A percentile compares a stretch with the other conserved stretches of the same genome.
Conservation (phyloP, 352 stramenopile species). For the Peronospora destructor region DNA sequence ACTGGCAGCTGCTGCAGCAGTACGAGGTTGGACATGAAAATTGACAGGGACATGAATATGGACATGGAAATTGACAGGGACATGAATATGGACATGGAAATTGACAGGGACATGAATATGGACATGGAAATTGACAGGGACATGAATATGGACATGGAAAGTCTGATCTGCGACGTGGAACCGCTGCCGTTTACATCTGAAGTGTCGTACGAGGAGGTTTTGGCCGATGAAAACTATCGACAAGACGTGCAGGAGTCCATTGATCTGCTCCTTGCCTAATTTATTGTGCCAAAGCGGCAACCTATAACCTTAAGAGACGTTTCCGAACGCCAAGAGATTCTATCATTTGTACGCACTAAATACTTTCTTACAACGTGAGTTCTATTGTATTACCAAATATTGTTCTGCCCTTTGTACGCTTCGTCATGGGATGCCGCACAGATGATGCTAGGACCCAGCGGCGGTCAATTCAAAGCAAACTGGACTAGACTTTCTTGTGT, state of each 20-base stretch:
- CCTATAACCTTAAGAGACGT: slow-evolving; percentile 23
- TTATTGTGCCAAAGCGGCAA: slow-evolving; percentile 27
- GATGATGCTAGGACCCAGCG: background rate
- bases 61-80: slow-evolving; percentile 16
- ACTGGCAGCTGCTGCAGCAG: slow-evolving; percentile 21
- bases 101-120: no score
- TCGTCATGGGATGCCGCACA: no score
- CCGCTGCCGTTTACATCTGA: slow-evolving; percentile 45
- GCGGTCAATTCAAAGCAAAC: no score
- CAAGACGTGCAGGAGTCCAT: slow-evolving; percentile 53
- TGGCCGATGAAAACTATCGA: slow-evolving; percentile 41
- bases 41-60: no score
- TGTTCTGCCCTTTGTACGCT: background rate
- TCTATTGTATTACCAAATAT: background rate
- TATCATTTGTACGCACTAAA: slow-evolving; percentile 24
- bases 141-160: slow-evolving; percentile 17
- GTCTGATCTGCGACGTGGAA: slow-evolving; percentile 26
- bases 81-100: slow-evolving; percentile 25
- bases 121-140: slow-evolving; percentile 2
- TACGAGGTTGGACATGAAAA: slow-evolving; percentile 20
- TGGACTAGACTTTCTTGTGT: background rate
- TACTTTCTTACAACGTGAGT: background rate
- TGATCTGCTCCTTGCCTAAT: slow-evolving; percentile 46
- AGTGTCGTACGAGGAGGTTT: slow-evolving; percentile 34
- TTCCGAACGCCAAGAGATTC: slow-evolving; percentile 23